Evolutionary conservation across 2,329 filamentous ascomycete genomes (phyloP).

Genomic region (Penicillium decumbens): DNA sequence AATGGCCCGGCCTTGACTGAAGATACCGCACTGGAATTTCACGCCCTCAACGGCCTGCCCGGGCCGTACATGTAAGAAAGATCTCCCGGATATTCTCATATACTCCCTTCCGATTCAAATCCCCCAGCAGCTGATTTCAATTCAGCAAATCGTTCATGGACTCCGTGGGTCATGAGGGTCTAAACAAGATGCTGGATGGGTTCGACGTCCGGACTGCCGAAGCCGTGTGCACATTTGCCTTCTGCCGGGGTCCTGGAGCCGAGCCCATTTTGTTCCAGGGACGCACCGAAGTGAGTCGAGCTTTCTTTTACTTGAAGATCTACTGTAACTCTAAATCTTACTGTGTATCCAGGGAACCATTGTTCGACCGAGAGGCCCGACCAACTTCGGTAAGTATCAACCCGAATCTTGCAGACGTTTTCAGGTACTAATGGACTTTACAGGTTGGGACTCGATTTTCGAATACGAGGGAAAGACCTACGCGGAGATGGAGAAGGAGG

Average conservation of each 20-base stretch:
- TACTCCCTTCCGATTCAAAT: not conserved
- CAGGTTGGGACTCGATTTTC: constrained; percentile 95
- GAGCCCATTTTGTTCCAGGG: constrained; percentile 89
- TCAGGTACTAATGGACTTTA: not conserved
- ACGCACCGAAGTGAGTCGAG: constrained; percentile 63
- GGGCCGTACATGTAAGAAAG: constrained; percentile 84
- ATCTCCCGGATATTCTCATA: not conserved
- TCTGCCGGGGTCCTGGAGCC: constrained; percentile 76
- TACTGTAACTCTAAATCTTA: not conserved
- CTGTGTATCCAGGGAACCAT: constrained; percentile 62
- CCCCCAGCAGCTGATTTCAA: constrained; percentile 2
- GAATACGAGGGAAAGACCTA: constrained; percentile 90
- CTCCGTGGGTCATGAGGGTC: constrained; percentile 71
- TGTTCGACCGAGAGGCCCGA: constrained; percentile 74
- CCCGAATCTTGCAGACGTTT: not conserved
- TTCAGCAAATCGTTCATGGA: constrained; percentile 91
- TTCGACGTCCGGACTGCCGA: constrained; percentile 89
- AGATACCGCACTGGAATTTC: constrained; percentile 92
- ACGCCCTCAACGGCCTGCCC: constrained; percentile 82
- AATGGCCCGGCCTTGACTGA: constrained; percentile 88
- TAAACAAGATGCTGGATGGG: constrained; percentile 84
- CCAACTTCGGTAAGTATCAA: constrained; percentile 66
- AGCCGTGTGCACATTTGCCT: constrained; percentile 94
- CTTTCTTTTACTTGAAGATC: not conserved
- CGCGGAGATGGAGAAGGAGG: constrained; percentile 89